These are phyloP conservation scores for Pistacia integerrima DNA, from an alignment of 345 rosid genomes.

Conservation along the genomic window DNA sequence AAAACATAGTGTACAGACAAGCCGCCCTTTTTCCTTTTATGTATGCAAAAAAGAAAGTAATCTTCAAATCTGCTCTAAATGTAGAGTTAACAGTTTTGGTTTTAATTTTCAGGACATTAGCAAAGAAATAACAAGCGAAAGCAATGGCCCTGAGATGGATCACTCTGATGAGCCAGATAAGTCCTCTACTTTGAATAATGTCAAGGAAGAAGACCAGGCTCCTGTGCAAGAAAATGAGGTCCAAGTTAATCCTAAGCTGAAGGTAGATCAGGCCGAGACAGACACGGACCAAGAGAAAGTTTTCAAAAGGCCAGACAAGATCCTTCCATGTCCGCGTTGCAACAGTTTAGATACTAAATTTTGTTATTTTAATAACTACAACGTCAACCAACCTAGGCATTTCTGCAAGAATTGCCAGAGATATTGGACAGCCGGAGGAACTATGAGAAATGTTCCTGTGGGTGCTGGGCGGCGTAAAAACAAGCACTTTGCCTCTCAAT, in stretches of 20 bases:
- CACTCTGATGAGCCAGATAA: slow-evolving; percentile 24
- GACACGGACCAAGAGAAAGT: slow-evolving; percentile 41
- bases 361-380: slow-evolving; percentile 81
- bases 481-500: slow-evolving; percentile 73
- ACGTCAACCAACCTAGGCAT: slow-evolving; percentile 81
- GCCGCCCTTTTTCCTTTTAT: not conserved
- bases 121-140: slow-evolving; percentile 28
- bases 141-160: slow-evolving; percentile 6
- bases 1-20: not conserved
- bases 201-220: slow-evolving; percentile 24
- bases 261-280: slow-evolving; percentile 35
- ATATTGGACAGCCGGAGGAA: slow-evolving; percentile 89
- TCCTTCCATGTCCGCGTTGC: slow-evolving; percentile 76
- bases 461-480: slow-evolving; percentile 83
- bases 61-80: not conserved
- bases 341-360: slow-evolving; percentile 75
- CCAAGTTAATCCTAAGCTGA: slow-evolving; percentile 21
- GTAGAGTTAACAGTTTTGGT: not conserved
- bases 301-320: slow-evolving; percentile 73
- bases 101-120: slow-evolving; percentile 32
- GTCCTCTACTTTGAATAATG: slow-evolving; percentile 16
- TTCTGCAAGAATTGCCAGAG: slow-evolving; percentile 87
- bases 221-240: slow-evolving; percentile 22
- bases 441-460: slow-evolving; percentile 76
- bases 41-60: not conserved